Percentiles rank a stretch among this genome's conserved stretches.
Conservation (phyloP, 73 alveolate genomes). For the Symbiodinium natans region DNA sequence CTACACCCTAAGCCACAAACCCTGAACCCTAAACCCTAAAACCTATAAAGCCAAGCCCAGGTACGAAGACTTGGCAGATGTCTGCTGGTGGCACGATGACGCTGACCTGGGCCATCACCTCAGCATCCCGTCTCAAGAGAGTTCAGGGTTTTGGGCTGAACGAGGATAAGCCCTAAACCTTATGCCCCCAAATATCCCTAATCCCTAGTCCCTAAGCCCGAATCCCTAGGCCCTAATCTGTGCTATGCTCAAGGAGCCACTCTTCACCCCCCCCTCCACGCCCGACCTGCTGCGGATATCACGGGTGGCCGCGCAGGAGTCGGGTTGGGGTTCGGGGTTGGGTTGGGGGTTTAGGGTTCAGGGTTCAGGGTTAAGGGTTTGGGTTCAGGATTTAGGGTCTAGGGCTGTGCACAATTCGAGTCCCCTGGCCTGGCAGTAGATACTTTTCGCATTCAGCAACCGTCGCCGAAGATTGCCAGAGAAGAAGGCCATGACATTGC, state of each 20-base stretch:
- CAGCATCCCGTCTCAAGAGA: background rate
- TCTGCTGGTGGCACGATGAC: slow-evolving; percentile 8
- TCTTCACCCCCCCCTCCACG: background rate
- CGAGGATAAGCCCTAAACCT: no score
- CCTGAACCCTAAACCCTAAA: background rate
- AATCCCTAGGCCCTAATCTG: background rate
- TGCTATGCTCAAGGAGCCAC: background rate
- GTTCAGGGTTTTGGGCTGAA: background rate
- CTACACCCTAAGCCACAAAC: background rate
- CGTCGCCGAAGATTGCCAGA: no score
- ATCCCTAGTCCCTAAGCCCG: no score
- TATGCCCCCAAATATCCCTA: no score
- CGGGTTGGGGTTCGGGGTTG: no score
- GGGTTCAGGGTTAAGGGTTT: no score
- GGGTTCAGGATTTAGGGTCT: no score
- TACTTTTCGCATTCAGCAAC: no score
- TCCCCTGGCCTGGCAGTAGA: no score
- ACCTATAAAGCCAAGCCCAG: background rate
- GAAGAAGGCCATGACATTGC: no score
- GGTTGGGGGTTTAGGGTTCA: no score
- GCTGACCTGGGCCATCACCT: background rate
- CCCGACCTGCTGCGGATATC: background rate
- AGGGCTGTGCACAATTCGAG: no score
- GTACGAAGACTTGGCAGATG: background rate
- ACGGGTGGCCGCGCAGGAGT: slow-evolving; percentile 3